Percentiles rank a stretch among this genome's conserved stretches.
phyloP scores from a whole-genome alignment of 148 eudicot genomes.

The Persicaria tinctoria region DNA sequence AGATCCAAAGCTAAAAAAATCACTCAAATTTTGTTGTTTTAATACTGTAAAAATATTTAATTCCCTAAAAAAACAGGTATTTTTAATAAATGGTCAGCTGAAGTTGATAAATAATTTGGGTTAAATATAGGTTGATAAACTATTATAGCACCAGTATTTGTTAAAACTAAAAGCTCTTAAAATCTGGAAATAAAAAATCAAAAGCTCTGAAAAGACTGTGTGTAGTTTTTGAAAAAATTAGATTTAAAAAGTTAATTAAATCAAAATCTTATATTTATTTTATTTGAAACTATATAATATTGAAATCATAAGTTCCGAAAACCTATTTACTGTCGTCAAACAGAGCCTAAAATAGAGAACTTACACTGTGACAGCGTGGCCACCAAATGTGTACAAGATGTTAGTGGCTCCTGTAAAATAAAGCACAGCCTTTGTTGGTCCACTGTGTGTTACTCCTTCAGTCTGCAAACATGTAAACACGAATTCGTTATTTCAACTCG shows the following conservation, averaged over 20 bases:
- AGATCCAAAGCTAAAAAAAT: conserved; percentile 3
- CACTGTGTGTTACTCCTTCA: conserved; percentile 59
- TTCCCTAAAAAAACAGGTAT: background rate
- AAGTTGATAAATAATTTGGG: background rate
- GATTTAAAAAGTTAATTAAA: too few species aligned
- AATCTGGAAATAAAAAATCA: too few species aligned
- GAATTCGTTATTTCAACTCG: too few species aligned
- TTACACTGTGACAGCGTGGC: conserved; percentile 97
- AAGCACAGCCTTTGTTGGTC: conserved; percentile 59
- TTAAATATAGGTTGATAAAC: too few species aligned
- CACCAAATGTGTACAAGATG: conserved; percentile 84
- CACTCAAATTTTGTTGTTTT: background rate
- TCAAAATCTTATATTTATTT: too few species aligned
- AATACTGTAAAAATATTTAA: background rate
- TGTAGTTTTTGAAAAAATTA: too few species aligned
- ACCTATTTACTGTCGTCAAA: too few species aligned
- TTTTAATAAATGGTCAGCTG: too few species aligned
- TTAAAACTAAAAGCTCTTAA: too few species aligned
- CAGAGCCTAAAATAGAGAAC: conserved; percentile 13
- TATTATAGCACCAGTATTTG: too few species aligned
- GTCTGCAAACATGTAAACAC: conserved; percentile 22
- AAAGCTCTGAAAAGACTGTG: too few species aligned
- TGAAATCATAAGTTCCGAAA: too few species aligned
- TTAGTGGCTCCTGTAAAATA: conserved; percentile 95
- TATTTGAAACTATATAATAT: background rate